phyloP scores from a whole-genome alignment of 495 filamentous ascomycete genomes.

The Penicillium desertorum region DNA sequence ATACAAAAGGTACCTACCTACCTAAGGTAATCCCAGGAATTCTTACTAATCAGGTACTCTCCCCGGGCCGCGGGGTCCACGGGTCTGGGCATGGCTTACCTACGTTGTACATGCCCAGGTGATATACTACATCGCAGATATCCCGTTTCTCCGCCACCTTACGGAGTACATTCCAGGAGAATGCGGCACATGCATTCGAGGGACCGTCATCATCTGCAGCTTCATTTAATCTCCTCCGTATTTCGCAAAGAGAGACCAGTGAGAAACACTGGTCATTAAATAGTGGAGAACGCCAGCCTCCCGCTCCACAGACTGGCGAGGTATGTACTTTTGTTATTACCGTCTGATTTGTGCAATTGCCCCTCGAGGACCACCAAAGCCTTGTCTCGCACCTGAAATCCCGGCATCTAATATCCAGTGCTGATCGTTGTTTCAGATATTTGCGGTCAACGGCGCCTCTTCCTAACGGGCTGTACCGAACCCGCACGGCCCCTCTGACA shows the following conservation, averaged over 20 bases:
- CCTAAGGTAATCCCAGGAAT: no score
- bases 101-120: no score
- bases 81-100: no score
- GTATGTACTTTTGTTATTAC: constrained; percentile 4
- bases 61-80: no score
- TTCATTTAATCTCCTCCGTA: neutral
- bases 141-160: no score
- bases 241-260: neutral
- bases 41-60: no score
- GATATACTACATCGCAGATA: no score
- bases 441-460: neutral
- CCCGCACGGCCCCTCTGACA: constrained; percentile 6
- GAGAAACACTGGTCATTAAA: neutral
- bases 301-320: neutral
- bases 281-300: constrained; percentile 10
- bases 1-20: no score
- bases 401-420: neutral
- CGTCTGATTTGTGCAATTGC: neutral
- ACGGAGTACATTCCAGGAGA: no score
- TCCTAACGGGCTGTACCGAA: constrained; percentile 2
- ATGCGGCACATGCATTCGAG: no score
- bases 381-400: neutral
- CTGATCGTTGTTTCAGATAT: neutral
- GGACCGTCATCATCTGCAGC: neutral
- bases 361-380: neutral